A percentile compares a stretch with the other conserved stretches of the same genome.
Conservation (phyloP, 1,139 yeast species). For the Protomyces pachydermus region DNA sequence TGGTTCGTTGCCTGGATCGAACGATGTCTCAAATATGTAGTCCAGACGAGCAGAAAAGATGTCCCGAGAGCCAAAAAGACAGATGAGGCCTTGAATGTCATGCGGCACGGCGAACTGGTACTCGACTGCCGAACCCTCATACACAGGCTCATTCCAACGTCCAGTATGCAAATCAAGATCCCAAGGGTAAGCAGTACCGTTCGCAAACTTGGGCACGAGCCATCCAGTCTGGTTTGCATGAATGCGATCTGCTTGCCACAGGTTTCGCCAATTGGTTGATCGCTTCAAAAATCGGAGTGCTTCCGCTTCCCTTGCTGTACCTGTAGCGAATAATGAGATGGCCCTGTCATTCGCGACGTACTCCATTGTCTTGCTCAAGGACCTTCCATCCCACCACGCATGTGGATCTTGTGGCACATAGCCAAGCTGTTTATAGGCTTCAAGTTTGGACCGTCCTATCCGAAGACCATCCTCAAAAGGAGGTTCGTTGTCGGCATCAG, state of each 20-base stretch:
- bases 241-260: slow-evolving; percentile 6
- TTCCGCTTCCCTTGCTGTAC: slow-evolving; percentile 4
- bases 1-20: slow-evolving; percentile 25
- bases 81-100: slow-evolving; percentile 21
- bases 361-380: slow-evolving; percentile 25
- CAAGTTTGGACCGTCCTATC: slow-evolving; percentile 13
- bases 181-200: slow-evolving; percentile 18
- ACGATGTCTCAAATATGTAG: slow-evolving; percentile 15
- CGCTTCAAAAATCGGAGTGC: slow-evolving; percentile 11
- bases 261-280: slow-evolving; percentile 15
- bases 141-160: slow-evolving; percentile 16
- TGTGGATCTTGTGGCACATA: slow-evolving; percentile 23
- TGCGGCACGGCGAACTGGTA: slow-evolving; percentile 20
- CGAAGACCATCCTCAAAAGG: slow-evolving; percentile 21
- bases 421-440: slow-evolving; percentile 8
- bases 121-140: slow-evolving; percentile 21
- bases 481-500: slow-evolving; percentile 14
- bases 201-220: slow-evolving; percentile 18
- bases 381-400: slow-evolving; percentile 26
- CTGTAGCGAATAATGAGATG: slow-evolving; percentile 16
- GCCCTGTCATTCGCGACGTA: slow-evolving; percentile 22
- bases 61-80: slow-evolving; percentile 10
- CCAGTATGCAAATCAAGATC: slow-evolving; percentile 19
- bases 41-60: slow-evolving; percentile 11
- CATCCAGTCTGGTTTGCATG: slow-evolving; percentile 10